phyloP scores from a whole-genome alignment of 805 yeast genomes.

The Saccharomycopsis amapae region DNA sequence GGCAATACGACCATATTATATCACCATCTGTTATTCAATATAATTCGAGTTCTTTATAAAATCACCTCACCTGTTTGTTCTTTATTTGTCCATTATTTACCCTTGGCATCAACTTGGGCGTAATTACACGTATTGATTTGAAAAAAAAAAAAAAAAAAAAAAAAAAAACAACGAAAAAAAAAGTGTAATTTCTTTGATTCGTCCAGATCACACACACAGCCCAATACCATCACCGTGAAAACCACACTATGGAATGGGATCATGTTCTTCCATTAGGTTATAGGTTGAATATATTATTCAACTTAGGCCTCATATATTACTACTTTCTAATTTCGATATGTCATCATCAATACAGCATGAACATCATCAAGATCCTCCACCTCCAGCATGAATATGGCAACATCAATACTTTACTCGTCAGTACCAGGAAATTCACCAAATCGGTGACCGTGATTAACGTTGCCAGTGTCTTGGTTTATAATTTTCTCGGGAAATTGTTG shows the following conservation, averaged over 20 bases:
- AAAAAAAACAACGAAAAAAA: no score
- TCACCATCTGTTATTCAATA: no score
- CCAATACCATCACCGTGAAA: no score
- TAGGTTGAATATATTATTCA: constrained; percentile 10
- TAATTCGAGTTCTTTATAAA: no score
- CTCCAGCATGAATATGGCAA: constrained; percentile 1
- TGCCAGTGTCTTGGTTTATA: constrained; percentile 6
- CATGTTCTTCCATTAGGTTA: constrained; percentile 9
- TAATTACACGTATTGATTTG: no score
- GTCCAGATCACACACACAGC: no score
- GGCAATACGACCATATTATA: no score
- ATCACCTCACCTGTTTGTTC: background rate
- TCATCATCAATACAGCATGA: constrained; percentile 1
- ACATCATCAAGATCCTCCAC: constrained; percentile 5
- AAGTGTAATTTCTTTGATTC: no score
- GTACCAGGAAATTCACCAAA: constrained; percentile 4
- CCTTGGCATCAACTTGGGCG: background rate
- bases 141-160: no score
- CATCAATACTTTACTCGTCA: background rate
- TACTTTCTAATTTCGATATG: constrained; percentile 2
- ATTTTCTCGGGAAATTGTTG: background rate
- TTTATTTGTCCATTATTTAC: background rate
- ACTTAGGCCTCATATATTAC: constrained; percentile 14
- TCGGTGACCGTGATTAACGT: constrained; percentile 3
- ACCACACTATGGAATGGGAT: background rate